Percentiles rank a stretch among this genome's conserved stretches.
phyloP scores from a whole-genome alignment of 768 basidiomycete genomes.

The Boletus sp. region DNA sequence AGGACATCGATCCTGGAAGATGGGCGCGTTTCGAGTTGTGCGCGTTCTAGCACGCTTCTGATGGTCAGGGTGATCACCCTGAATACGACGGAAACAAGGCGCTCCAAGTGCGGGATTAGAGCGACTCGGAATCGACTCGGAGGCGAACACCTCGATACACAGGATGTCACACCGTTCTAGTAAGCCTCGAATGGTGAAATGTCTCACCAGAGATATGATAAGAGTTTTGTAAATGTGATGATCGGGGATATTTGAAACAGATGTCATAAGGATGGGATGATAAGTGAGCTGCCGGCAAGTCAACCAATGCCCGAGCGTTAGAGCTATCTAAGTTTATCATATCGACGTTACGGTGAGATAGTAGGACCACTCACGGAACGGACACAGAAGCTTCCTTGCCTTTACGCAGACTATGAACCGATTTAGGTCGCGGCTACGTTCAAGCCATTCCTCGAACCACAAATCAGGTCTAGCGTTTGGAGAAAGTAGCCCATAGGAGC shows the following conservation, averaged over 20 bases:
- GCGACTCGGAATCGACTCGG: neutral
- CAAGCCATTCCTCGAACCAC: neutral
- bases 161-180: neutral
- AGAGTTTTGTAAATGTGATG: neutral
- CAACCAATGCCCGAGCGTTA: neutral
- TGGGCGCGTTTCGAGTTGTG: neutral
- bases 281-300: neutral
- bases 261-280: conserved; percentile 6
- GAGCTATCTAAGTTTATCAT: neutral
- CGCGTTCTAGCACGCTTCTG: conserved; percentile 6
- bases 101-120: conserved; percentile 8
- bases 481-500: neutral
- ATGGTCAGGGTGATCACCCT: conserved; percentile 14
- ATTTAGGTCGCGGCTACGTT: neutral
- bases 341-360: neutral
- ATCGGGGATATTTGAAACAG: conserved; percentile 11
- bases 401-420: neutral
- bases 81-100: neutral
- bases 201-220: neutral
- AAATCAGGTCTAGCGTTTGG: neutral
- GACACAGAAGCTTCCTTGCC: neutral
- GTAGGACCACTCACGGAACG: neutral
- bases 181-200: neutral
- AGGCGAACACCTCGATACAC: neutral
- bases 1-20: conserved; percentile 4